Evolutionary conservation across 1,284 basidiomycete species (phyloP).

Genomic region (Calocybe gambosa): DNA sequence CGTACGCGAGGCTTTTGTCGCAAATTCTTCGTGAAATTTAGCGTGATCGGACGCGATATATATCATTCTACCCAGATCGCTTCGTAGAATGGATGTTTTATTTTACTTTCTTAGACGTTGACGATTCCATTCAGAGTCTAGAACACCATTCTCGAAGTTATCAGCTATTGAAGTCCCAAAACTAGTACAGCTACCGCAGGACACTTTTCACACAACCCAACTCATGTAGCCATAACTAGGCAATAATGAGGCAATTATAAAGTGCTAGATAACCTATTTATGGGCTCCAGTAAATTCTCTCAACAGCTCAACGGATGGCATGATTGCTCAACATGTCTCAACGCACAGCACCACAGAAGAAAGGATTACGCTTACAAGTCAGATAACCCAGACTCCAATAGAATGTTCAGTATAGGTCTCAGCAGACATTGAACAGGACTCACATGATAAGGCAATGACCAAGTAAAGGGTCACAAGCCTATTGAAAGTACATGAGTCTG

Average conservation of each 20-base stretch:
- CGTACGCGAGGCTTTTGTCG: conserved; percentile 47
- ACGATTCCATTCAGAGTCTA: no score
- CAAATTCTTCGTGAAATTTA: background rate
- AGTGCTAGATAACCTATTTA: no score
- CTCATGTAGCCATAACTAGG: no score
- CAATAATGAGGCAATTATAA: no score
- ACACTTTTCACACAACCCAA: no score
- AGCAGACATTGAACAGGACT: conserved; percentile 15
- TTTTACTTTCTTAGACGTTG: no score
- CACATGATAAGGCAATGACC: conserved; percentile 54
- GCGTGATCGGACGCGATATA: background rate
- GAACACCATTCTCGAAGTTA: no score
- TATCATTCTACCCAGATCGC: background rate
- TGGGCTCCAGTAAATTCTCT: no score
- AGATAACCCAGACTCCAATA: conserved; percentile 18
- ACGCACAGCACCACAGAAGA: background rate
- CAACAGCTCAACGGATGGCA: no score
- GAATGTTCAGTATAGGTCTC: background rate
- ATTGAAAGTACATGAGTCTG: conserved; percentile 2
- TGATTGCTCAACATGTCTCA: no score
- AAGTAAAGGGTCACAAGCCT: conserved; percentile 53
- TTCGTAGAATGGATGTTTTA: background rate
- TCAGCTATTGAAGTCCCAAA: no score
- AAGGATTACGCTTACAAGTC: background rate
- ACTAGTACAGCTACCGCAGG: no score